Conservation (phyloP, 345 rosid genomes). For the Syzygium grande region DNA sequence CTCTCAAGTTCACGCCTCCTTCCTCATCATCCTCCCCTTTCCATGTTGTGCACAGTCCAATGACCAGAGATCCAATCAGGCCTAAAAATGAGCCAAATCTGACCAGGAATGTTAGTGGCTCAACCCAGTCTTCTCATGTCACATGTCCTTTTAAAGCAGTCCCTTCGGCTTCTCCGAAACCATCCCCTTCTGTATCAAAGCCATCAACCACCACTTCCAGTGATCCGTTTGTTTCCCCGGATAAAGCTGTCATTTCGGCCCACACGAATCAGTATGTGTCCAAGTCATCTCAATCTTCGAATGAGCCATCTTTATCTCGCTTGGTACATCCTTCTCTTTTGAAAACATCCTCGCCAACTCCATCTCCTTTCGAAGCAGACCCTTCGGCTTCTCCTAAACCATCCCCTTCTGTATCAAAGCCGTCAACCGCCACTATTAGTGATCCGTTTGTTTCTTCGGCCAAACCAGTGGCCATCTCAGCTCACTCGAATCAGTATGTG, state of each 20-base stretch:
- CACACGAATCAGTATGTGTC: neutral
- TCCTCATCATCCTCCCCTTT: neutral
- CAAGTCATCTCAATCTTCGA: neutral
- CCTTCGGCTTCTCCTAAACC: neutral
- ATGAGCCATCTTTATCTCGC: neutral
- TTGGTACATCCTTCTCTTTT: neutral
- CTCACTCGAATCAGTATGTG: neutral
- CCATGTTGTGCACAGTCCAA: neutral
- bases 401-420: no score
- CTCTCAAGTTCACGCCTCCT: neutral
- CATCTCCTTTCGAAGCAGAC: neutral
- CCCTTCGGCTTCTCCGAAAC: neutral
- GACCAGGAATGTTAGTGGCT: neutral
- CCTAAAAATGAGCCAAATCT: neutral
- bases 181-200: neutral
- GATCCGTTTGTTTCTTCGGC: no score
- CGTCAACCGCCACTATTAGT: no score
- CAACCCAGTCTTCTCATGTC: neutral
- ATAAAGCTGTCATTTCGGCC: neutral
- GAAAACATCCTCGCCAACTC: neutral
- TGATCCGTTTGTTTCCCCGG: neutral
- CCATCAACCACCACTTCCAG: neutral
- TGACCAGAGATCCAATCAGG: neutral
- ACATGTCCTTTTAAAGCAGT: no score
- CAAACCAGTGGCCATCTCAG: no score